Evolutionary conservation across 208 protist species (phyloP).

Genomic region (Crithidia mellificae): DNA sequence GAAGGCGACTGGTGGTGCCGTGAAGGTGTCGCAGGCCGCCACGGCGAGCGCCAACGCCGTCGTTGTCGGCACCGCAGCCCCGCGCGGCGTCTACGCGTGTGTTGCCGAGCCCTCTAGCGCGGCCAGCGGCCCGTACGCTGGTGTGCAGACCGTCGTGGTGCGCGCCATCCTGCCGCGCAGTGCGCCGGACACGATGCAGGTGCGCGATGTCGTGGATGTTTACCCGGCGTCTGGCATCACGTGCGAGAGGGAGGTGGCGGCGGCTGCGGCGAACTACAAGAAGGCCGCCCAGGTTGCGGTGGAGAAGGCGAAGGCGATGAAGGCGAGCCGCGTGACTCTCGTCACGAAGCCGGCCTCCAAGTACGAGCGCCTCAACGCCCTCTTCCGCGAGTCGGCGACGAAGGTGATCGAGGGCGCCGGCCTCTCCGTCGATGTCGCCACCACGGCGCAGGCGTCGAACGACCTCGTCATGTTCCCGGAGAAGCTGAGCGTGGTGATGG

Average conservation of each 20-base stretch:
- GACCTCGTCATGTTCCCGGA: constrained; percentile 77
- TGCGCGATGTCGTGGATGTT: constrained; percentile 80
- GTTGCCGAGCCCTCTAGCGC: constrained; percentile 44
- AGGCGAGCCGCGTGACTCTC: constrained; percentile 65
- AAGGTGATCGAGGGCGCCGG: constrained; percentile 65
- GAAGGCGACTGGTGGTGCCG: constrained; percentile 64
- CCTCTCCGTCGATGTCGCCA: constrained; percentile 51
- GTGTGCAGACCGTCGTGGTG: constrained; percentile 64
- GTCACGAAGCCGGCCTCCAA: constrained; percentile 76
- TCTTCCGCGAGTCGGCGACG: constrained; percentile 59
- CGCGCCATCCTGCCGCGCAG: constrained; percentile 71
- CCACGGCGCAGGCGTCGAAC: constrained; percentile 64
- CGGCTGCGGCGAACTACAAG: constrained; percentile 49
- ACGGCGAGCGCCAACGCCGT: constrained; percentile 54
- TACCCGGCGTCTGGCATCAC: constrained; percentile 70
- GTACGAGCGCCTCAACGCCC: constrained; percentile 66
- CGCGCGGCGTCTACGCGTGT: constrained; percentile 60
- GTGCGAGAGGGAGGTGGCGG: constrained; percentile 45
- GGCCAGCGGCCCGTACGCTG: constrained; percentile 46
- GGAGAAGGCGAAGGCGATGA: constrained; percentile 59
- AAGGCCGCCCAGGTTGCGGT: constrained; percentile 72
- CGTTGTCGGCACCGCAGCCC: constrained; percentile 62
- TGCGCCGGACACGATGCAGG: constrained; percentile 50
- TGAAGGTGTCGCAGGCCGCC: constrained; percentile 43
- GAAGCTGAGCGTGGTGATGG: constrained; percentile 60